Evolutionary conservation across 2,329 filamentous ascomycete species (phyloP), one percentile per base, ranked within the genome.

Genomic region (Ophiostoma sp.): DNA sequence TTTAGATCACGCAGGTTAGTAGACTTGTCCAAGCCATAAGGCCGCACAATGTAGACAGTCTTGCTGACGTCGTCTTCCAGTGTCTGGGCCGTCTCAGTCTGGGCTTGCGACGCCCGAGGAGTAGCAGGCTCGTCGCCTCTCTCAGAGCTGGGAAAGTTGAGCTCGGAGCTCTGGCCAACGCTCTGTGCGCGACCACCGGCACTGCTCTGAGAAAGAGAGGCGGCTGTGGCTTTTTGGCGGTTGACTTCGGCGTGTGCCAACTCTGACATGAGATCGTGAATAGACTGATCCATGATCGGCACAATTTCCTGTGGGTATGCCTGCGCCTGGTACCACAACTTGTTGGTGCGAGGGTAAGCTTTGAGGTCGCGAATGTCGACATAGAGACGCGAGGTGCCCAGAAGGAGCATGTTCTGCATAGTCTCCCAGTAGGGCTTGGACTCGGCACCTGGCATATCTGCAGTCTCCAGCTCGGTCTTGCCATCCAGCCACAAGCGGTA

Each of bases 251-350:
- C 88, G 71, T 91, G 87, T 0, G 94, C 93, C 65, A 98, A 81
- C 75, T 97, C 93, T 38, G 95, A 86, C 89, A 98, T 96, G 67
- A 92, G 84, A 79, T 99, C 94, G 76, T 97, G 96, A 66, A 97
- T 87, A 5, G 89, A 88, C 77, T 96, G 92, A 83, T 99, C 96
- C 90, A 99, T 97, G 64, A 98, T 84, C 2, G 94, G 93, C 62
- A 99, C 90, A 67, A 99, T 93, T 83, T 99, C 95, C 75, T 95
- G 93, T 0, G 95, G 95, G 75, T 97, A 99, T 14, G 91, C 89
- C 76, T 96, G 92, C 69, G 96, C 83, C 78, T 99, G 96, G 77
- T 98, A 91, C 91, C 93, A 98, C 68, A 99, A 82, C 80, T 98
- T 98, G 74, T 89, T 83, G 0, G 95, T 98, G 0, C 92, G 88